These are phyloP conservation scores for Debaryomyces hansenii DNA, from an alignment of 805 yeast genomes.

Conservation along the genomic window DNA sequence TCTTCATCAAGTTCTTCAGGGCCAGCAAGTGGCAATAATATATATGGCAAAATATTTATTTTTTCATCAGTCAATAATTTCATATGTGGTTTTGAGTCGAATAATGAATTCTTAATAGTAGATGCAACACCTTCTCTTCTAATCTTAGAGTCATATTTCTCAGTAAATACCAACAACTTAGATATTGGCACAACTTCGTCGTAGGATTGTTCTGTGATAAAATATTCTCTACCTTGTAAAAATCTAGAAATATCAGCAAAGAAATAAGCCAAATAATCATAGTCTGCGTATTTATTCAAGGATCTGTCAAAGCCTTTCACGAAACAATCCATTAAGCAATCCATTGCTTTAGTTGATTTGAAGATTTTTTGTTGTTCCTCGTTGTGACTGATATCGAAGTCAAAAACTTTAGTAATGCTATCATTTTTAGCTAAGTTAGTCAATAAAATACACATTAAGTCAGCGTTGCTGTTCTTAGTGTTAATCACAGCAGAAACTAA, in stretches of 20 bases:
- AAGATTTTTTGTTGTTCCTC: constrained; percentile 49
- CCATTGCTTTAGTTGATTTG: constrained; percentile 59
- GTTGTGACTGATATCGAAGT: constrained; percentile 27
- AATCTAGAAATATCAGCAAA: constrained; percentile 89
- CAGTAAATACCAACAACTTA: constrained; percentile 81
- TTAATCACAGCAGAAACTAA: constrained; percentile 52
- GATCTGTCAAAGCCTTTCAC: constrained; percentile 78
- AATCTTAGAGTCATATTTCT: constrained; percentile 69
- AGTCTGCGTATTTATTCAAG: constrained; percentile 70
- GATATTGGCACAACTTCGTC: constrained; percentile 78
- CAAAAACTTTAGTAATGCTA: constrained; percentile 53
- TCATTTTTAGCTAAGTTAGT: constrained; percentile 85
- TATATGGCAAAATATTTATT: constrained; percentile 77
- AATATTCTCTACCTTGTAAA: constrained; percentile 70
- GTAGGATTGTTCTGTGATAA: constrained; percentile 67
- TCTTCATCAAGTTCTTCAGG: constrained; percentile 78
- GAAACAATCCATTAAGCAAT: constrained; percentile 83
- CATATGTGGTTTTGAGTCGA: constrained; percentile 71
- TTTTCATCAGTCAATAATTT: constrained; percentile 56
- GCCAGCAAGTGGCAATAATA: constrained; percentile 77
- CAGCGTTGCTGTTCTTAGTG: constrained; percentile 66
- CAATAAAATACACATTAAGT: constrained; percentile 77
- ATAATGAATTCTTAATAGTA: constrained; percentile 84
- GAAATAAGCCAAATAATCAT: constrained; percentile 80
- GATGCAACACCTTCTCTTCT: constrained; percentile 93